phyloP scores from a whole-genome alignment of 768 basidiomycete species.

The Kwoniella botswanensis region DNA sequence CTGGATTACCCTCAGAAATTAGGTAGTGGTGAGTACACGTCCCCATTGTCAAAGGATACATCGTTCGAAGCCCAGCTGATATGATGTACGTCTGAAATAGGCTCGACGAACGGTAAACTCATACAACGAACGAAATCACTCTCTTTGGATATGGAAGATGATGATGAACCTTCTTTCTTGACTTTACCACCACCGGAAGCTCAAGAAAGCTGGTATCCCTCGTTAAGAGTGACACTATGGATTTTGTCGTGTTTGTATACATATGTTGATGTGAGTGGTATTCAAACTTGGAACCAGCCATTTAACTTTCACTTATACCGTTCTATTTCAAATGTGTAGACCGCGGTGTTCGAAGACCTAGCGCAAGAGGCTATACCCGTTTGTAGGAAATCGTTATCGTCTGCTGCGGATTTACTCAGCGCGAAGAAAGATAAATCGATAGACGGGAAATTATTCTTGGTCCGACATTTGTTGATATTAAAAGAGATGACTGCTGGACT shows the following conservation, averaged over 20 bases:
- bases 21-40: conserved; percentile 63
- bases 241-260: conserved; percentile 86
- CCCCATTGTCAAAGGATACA: no score
- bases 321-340: conserved; percentile 61
- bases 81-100: no score
- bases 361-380: conserved; percentile 87
- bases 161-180: conserved; percentile 63
- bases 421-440: conserved; percentile 60
- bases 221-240: conserved; percentile 85
- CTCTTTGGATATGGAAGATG: conserved; percentile 61
- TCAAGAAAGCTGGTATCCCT: conserved; percentile 90
- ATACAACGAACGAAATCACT: conserved; percentile 27
- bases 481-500: conserved; percentile 85
- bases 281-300: not conserved
- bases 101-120: conserved; percentile 13
- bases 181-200: conserved; percentile 72
- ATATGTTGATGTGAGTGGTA: conserved; percentile 77
- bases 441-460: conserved; percentile 84
- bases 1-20: conserved; percentile 85
- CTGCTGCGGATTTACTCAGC: conserved; percentile 70
- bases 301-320: no score
- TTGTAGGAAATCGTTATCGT: conserved; percentile 78
- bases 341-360: conserved; percentile 94
- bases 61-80: no score
- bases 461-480: conserved; percentile 84